Percentiles rank a stretch among this genome's conserved stretches.
Evolutionary conservation across 2,329 filamentous ascomycete species (phyloP).

Genomic region (Aureobasidium pullulans): DNA sequence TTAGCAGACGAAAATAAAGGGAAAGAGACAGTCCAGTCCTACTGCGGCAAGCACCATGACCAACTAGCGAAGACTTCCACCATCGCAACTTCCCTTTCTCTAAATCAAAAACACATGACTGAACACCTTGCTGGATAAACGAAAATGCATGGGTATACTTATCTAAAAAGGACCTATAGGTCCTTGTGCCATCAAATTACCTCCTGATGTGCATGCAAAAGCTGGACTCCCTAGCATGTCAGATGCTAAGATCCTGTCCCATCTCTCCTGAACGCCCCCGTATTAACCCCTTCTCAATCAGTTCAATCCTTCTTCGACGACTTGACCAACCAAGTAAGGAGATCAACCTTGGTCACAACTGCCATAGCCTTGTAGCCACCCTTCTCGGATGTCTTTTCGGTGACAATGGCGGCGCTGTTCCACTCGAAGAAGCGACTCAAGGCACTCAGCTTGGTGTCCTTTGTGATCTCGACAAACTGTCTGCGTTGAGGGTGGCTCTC

Average conservation of each 20-base stretch:
- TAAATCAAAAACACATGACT: neutral
- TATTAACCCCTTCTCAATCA: neutral
- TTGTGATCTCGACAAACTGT: conserved; percentile 88
- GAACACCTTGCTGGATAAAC: neutral
- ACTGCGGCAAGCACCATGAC: neutral
- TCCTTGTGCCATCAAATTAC: neutral
- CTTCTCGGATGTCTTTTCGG: conserved; percentile 59
- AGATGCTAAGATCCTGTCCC: neutral
- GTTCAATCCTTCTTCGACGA: conserved; percentile 31
- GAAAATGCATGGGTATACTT: conserved; percentile 11
- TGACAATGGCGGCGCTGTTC: conserved; percentile 94
- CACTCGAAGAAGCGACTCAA: conserved; percentile 94
- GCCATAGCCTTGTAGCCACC: conserved; percentile 67
- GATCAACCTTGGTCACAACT: conserved; percentile 92
- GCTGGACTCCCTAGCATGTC: neutral
- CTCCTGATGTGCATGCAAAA: neutral
- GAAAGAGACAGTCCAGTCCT: neutral
- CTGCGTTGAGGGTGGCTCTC: conserved; percentile 45
- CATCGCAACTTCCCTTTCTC: neutral
- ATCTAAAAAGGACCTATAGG: neutral
- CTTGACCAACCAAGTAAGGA: conserved; percentile 86
- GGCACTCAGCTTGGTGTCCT: conserved; percentile 74
- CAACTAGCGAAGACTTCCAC: neutral
- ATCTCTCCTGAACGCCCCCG: neutral
- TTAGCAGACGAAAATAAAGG: neutral